These are phyloP conservation scores for Saccharum spontaneum DNA, from an alignment of 176 grass and related monocot genomes.

Conservation along the genomic window DNA sequence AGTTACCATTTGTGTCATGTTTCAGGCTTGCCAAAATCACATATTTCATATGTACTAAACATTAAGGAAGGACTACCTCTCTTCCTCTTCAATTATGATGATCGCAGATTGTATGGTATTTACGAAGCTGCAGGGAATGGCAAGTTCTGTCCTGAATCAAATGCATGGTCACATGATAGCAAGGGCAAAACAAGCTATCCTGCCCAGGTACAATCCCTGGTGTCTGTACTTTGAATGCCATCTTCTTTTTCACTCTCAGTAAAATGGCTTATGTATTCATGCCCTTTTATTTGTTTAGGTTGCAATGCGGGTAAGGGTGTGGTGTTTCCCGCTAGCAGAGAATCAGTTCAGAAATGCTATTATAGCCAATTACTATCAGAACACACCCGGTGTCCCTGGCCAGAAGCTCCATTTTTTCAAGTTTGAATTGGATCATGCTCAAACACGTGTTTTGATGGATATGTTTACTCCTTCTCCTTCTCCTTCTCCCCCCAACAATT, in stretches of 20 bases:
- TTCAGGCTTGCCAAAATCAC: slow-evolving; percentile 64
- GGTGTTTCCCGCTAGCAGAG: slow-evolving; percentile 64
- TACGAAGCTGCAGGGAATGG: slow-evolving; percentile 76
- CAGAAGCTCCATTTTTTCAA: slow-evolving; percentile 61
- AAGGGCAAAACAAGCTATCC: slow-evolving; percentile 73
- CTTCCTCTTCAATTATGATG: slow-evolving; percentile 86
- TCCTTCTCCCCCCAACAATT: slow-evolving; percentile 41
- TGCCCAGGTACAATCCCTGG: slow-evolving; percentile 57
- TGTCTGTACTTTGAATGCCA: slow-evolving; percentile 14
- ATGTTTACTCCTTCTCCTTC: slow-evolving; percentile 57
- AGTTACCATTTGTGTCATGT: slow-evolving; percentile 5
- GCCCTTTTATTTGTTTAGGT: slow-evolving; percentile 54
- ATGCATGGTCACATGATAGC: slow-evolving; percentile 74
- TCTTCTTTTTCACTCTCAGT: slow-evolving; percentile 19
- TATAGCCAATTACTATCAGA: slow-evolving; percentile 73
- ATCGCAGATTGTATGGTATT: slow-evolving; percentile 71
- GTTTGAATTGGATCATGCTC: slow-evolving; percentile 89
- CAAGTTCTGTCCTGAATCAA: slow-evolving; percentile 65
- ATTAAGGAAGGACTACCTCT: slow-evolving; percentile 75
- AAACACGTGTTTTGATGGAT: slow-evolving; percentile 53
- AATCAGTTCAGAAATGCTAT: slow-evolving; percentile 67
- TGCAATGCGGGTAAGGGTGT: slow-evolving; percentile 44
- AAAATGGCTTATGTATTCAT: slow-evolving; percentile 8
- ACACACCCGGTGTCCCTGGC: slow-evolving; percentile 2
- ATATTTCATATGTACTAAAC: slow-evolving; percentile 71